Evolutionary conservation across 805 yeast genomes (phyloP).

Genomic region (Citeromyces nyonsensis): DNA sequence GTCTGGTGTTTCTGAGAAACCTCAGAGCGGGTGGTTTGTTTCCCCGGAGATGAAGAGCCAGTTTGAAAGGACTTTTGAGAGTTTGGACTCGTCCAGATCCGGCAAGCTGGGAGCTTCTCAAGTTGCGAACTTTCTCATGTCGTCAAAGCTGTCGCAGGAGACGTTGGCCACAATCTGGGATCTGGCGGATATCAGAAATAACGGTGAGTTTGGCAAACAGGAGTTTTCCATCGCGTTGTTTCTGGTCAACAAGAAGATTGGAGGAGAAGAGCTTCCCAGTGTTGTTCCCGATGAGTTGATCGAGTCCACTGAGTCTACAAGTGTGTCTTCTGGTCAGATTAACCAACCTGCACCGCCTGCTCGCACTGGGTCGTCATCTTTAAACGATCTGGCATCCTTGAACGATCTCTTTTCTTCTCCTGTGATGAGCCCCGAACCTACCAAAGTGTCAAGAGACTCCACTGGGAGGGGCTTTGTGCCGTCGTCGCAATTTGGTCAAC

Average conservation of each 20-base stretch:
- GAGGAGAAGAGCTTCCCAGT: constrained; percentile 66
- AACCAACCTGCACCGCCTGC: constrained; percentile 11
- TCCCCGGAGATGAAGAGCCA: constrained; percentile 57
- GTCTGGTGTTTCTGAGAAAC: constrained; percentile 2
- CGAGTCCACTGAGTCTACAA: constrained; percentile 7
- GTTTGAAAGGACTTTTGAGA: constrained; percentile 66
- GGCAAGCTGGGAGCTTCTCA: constrained; percentile 64
- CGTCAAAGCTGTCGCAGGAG: constrained; percentile 76
- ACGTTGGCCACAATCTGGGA: constrained; percentile 90
- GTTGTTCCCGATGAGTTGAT: constrained; percentile 53
- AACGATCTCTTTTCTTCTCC: constrained; percentile 38
- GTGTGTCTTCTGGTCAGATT: constrained; percentile 7
- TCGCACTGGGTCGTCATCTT: constrained; percentile 29
- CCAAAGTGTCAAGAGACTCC: constrained; percentile 11
- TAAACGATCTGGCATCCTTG: constrained; percentile 51
- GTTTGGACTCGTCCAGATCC: constrained; percentile 47
- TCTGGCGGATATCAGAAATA: constrained; percentile 75
- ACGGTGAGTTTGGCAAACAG: constrained; percentile 62
- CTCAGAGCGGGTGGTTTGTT: constrained; percentile 43
- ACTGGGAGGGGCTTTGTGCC: constrained; percentile 49
- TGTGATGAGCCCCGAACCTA: constrained; percentile 14
- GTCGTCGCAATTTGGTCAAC: constrained; percentile 75
- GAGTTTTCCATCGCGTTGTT: constrained; percentile 94
- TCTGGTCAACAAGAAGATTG: constrained; percentile 69
- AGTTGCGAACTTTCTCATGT: constrained; percentile 78